Conservation (phyloP, 495 filamentous ascomycete genomes). For the Pyrenula aspistea region DNA sequence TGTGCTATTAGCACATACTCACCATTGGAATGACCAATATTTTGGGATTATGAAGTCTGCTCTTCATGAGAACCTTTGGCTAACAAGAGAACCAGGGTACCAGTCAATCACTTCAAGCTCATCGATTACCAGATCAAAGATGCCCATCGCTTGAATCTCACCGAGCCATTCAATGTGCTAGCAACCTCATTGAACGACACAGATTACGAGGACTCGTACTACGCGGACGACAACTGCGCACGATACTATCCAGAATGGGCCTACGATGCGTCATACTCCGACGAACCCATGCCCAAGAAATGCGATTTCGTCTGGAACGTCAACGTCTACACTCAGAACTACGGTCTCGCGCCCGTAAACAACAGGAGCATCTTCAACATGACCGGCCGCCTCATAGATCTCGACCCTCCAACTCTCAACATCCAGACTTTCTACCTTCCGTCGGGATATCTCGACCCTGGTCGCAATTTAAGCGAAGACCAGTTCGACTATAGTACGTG, state of each 20-base stretch:
- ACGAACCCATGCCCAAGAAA: neutral
- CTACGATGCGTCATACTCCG: neutral
- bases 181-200: neutral
- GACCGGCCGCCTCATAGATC: constrained; percentile 5
- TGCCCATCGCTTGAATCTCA: neutral
- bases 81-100: neutral
- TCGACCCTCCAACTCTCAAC: constrained; percentile 1
- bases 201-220: neutral
- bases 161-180: neutral
- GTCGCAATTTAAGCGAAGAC: neutral
- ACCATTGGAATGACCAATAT: neutral
- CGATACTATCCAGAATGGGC: neutral
- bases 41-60: too few species aligned
- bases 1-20: neutral
- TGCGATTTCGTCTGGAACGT: neutral
- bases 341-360: neutral
- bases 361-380: constrained; percentile 4
- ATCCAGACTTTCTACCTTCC: constrained; percentile 1
- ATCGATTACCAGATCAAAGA: neutral
- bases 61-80: too few species aligned
- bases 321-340: neutral
- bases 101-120: neutral
- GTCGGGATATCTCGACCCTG: neutral
- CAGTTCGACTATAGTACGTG: too few species aligned
- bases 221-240: neutral